A percentile compares a stretch with the other conserved stretches of the same genome.
Conservation (phyloP, 2,329 filamentous ascomycete genomes). For the Pseudogymnoascus sp. region DNA sequence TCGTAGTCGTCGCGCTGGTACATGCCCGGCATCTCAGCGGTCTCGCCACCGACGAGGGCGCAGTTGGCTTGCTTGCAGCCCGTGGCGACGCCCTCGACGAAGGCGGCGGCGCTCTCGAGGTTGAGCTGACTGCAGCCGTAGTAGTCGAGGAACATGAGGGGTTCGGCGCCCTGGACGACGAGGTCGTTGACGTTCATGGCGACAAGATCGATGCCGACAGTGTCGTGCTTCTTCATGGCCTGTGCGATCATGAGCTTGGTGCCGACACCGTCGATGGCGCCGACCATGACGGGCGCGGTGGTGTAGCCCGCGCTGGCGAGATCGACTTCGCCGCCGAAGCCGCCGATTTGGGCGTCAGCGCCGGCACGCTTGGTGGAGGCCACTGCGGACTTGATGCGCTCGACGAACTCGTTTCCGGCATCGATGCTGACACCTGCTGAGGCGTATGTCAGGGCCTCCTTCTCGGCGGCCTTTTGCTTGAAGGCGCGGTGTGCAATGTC, state of each 20-base stretch:
- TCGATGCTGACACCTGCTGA: constrained; percentile 91
- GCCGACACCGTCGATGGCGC: constrained; percentile 90
- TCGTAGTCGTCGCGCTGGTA: constrained; percentile 82
- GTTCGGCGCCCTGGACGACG: constrained; percentile 89
- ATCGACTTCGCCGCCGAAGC: constrained; percentile 85
- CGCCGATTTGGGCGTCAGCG: constrained; percentile 87
- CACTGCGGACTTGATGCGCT: constrained; percentile 87
- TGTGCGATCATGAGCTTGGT: constrained; percentile 97
- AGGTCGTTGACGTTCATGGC: constrained; percentile 99
- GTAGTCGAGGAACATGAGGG: constrained; percentile 96
- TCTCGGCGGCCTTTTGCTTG: constrained; percentile 33
- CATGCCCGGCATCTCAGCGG: constrained; percentile 96
- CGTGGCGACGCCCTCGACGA: constrained; percentile 82
- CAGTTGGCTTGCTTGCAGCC: constrained; percentile 82
- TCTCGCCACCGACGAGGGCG: constrained; percentile 93
- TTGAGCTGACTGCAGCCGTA: constrained; percentile 89
- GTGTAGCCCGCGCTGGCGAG: constrained; percentile 67
- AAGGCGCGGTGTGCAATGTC: constrained; percentile 82
- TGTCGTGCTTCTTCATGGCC: constrained; percentile 80
- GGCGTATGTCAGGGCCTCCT: constrained; percentile 73
- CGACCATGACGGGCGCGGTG: constrained; percentile 74
- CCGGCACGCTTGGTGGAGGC: constrained; percentile 75
- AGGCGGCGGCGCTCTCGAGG: constrained; percentile 68
- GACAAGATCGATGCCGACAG: constrained; percentile 92
- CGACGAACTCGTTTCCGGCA: constrained; percentile 84